phyloP scores from a whole-genome alignment of 177 flowering plant genomes.

The Tripterygium wilfordii region DNA sequence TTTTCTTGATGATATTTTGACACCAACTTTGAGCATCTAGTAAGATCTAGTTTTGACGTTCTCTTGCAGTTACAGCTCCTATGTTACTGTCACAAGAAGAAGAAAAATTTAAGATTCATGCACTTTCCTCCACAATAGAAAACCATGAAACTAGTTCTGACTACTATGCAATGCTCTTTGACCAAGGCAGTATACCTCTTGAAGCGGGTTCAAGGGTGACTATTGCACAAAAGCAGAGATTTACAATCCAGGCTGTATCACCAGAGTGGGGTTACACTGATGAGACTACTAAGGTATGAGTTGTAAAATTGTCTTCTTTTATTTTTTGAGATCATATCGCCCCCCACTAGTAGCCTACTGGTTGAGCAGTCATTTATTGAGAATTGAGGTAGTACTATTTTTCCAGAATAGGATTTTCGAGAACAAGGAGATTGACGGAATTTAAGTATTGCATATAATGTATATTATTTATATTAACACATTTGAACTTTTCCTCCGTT shows the following conservation, averaged over 20 bases:
- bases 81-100: conserved; percentile 22
- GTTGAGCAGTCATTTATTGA: too few relatives aligned
- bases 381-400: too few relatives aligned
- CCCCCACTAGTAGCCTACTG: too few relatives aligned
- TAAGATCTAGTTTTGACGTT: conserved; percentile 20
- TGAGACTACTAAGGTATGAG: conserved; percentile 71
- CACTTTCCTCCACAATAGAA: conserved; percentile 26
- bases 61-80: conserved; percentile 29
- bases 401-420: too few relatives aligned
- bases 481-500: too few relatives aligned
- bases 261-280: conserved; percentile 83
- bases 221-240: conserved; percentile 54
- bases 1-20: conserved; percentile 10
- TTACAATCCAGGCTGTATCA: conserved; percentile 64
- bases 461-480: too few relatives aligned
- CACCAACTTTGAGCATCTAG: conserved; percentile 16
- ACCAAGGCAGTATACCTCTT: conserved; percentile 35
- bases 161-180: conserved; percentile 29
- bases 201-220: conserved; percentile 42
- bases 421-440: too few relatives aligned
- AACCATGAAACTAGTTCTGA: conserved; percentile 25
- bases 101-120: conserved; percentile 23
- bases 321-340: too few relatives aligned
- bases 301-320: conserved; percentile 1
- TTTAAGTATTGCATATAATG: too few relatives aligned